phyloP scores from a whole-genome alignment of 208 protist species.

The Trypanosomatidae sp. region DNA sequence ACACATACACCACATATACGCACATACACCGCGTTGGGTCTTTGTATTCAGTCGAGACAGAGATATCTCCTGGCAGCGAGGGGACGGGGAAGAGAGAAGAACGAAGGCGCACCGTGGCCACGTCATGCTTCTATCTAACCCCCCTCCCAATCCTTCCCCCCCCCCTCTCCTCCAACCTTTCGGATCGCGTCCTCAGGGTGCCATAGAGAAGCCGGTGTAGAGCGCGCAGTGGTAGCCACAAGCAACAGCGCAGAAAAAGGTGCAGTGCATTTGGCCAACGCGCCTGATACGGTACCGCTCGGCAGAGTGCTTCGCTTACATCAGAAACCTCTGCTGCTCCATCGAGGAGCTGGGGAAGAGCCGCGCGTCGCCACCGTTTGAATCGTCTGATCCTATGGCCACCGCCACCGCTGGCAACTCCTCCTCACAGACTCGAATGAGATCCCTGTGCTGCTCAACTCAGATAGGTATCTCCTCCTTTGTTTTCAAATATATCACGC shows the following conservation, averaged over 20 bases:
- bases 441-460: constrained; percentile 12
- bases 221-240: constrained; percentile 3
- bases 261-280: constrained; percentile 8
- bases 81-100: not conserved
- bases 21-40: not conserved
- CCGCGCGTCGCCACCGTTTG: not conserved
- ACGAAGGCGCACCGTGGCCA: not conserved
- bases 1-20: not conserved
- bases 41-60: not conserved
- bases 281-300: constrained; percentile 13
- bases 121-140: not conserved
- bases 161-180: not conserved
- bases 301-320: constrained; percentile 24
- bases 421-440: constrained; percentile 8
- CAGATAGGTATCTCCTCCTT: constrained; percentile 12
- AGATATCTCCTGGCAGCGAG: not conserved
- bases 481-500: constrained; percentile 12
- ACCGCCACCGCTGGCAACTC: constrained; percentile 8
- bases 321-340: constrained; percentile 12
- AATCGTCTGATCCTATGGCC: constrained; percentile 2
- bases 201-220: constrained; percentile 9
- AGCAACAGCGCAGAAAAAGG: constrained; percentile 15
- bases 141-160: not conserved
- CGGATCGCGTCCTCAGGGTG: not conserved
- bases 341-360: not conserved